Base-by-base conservation (phyloP, 192 early-diverging fungal species). In the Backusella sp. region DNA sequence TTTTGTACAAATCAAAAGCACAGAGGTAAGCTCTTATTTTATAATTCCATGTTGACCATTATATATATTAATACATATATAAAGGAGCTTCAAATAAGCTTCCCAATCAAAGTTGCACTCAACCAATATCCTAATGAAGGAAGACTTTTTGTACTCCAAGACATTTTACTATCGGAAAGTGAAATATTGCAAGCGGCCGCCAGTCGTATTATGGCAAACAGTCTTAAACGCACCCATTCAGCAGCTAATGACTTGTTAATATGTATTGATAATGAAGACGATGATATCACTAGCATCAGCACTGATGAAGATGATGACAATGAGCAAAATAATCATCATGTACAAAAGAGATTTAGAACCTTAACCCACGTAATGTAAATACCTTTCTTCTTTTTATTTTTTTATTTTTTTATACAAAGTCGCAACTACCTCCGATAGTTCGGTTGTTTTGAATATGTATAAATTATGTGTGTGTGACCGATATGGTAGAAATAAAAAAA, bases 81-180 rank as follows among this genome's bases (percentile, higher is more conserved):
- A 26, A 62, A 69, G 68, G 68, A 69, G 21, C 37, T 69, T 39
- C 32, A 37, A 69, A 36, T 69, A 69, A 37, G 37, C 21, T 69
- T 39, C 41, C 35, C 37, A 69, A 69, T 39, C 21, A 69, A 69
- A 69, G n/a, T 23, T 14, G 68, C 68, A 23, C 68, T 69, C 19
- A 21, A 5, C 21, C 68, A 41, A 36, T 69, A 69, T 39, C 68
- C 68, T 37, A n/a, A 69, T 39, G 68, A 69, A 69, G 23, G 26
- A n/a, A 69, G 37, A 69, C 35, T 69, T 36, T 69, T 69, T 36
- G 68, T 69, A 69, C 68, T 69, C 37, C 68, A 69, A 69, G 36
- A 69, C 21, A 23, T 37, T 3, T 39, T 69, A 37, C 37, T 69
- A 69, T 69, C 68, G 68, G 68, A 69, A 69, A 37, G 4, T 37